Evolutionary conservation across 257 asterid species (phyloP).

Genomic region (Nemophila menziesii): DNA sequence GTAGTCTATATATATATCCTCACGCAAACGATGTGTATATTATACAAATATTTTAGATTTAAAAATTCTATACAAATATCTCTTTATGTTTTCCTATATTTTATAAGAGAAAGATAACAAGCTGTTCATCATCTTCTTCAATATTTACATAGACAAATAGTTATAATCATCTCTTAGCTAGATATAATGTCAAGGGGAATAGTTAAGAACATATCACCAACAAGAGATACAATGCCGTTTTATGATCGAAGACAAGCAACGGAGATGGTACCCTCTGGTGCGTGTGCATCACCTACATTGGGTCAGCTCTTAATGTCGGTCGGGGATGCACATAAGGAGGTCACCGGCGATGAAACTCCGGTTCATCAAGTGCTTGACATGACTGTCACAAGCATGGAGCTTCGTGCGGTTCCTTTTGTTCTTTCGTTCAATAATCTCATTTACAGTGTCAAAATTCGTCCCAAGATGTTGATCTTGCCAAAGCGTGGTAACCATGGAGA

Average conservation of each 20-base stretch:
- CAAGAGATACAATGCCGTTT: slow-evolving; percentile 6
- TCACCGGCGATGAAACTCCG: slow-evolving; percentile 67
- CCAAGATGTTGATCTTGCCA: slow-evolving; percentile 13
- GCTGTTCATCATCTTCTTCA: too few species aligned
- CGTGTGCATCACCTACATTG: slow-evolving; percentile 19
- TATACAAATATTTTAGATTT: too few species aligned
- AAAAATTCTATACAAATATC: too few species aligned
- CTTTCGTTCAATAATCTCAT: slow-evolving; percentile 52
- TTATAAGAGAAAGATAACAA: too few species aligned
- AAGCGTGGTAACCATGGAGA: not conserved
- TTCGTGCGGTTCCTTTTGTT: slow-evolving; percentile 38
- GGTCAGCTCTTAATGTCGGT: slow-evolving; percentile 29
- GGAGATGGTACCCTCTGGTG: slow-evolving; percentile 11
- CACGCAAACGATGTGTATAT: too few species aligned
- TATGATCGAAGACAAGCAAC: slow-evolving; percentile 15
- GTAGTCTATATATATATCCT: too few species aligned
- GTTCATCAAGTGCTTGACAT: slow-evolving; percentile 57
- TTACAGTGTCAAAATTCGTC: slow-evolving; percentile 29
- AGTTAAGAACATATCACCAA: slow-evolving; percentile 18
- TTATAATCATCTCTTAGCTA: too few species aligned
- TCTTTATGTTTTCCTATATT: too few species aligned
- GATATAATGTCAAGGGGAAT: slow-evolving; percentile 19
- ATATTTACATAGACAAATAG: not conserved
- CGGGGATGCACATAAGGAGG: slow-evolving; percentile 34
- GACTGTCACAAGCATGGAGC: slow-evolving; percentile 20